These are phyloP conservation scores for Ceratocystis harringtonii DNA, from an alignment of 2,329 filamentous ascomycete species.

Conservation along the genomic window DNA sequence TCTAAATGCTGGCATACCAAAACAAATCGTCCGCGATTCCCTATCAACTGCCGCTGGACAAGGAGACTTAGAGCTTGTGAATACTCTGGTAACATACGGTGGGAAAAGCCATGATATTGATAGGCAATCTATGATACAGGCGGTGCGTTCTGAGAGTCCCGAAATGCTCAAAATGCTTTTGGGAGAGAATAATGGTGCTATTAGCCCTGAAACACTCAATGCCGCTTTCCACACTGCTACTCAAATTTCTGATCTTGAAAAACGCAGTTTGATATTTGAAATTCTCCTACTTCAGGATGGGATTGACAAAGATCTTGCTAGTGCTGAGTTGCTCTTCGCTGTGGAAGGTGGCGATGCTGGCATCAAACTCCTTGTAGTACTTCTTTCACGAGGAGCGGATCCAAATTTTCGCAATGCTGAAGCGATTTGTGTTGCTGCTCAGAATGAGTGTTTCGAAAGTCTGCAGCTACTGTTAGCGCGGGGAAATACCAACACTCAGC, in stretches of 20 bases:
- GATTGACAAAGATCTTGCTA: conserved; percentile 32
- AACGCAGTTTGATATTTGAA: conserved; percentile 35
- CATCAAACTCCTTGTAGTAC: conserved; percentile 33
- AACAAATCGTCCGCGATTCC: conserved; percentile 33
- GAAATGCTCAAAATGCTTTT: conserved; percentile 38
- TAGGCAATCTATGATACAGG: conserved; percentile 40
- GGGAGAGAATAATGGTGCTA: conserved; percentile 27
- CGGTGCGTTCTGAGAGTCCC: conserved; percentile 35
- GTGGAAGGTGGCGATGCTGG: conserved; percentile 37
- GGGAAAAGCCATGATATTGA: conserved; percentile 36
- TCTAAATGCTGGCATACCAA: conserved; percentile 32
- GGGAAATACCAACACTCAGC: conserved; percentile 27
- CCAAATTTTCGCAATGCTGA: conserved; percentile 41
- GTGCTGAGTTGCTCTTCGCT: conserved; percentile 38
- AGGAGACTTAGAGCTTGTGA: conserved; percentile 37
- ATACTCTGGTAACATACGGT: conserved; percentile 36
- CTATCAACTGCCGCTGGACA: conserved; percentile 37
- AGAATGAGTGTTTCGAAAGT: conserved; percentile 35
- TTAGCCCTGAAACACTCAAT: conserved; percentile 29
- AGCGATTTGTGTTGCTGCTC: conserved; percentile 38
- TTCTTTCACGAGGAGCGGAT: conserved; percentile 39
- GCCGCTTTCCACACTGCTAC: conserved; percentile 42
- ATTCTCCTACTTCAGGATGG: conserved; percentile 37
- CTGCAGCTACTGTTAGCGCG: conserved; percentile 38
- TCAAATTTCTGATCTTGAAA: conserved; percentile 35